Conservation (phyloP, 139 green algal genomes). For the Nannochloris sp. region DNA sequence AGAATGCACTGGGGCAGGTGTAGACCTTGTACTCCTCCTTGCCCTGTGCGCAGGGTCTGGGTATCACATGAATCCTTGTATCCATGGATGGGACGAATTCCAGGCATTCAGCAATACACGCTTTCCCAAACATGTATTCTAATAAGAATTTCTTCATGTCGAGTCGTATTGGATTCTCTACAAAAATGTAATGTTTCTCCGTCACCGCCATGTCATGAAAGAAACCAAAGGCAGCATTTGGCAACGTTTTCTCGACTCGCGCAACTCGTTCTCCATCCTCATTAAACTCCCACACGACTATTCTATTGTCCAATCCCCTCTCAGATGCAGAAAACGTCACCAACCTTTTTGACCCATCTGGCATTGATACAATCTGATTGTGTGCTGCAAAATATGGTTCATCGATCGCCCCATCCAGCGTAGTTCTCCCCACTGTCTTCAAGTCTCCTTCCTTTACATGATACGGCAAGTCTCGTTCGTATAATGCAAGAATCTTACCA, state of each 20-base stretch:
- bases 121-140: constrained; percentile 31
- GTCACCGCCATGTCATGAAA: constrained; percentile 43
- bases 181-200: constrained; percentile 41
- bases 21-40: background rate
- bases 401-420: constrained; percentile 9
- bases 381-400: constrained; percentile 28
- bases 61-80: constrained; percentile 34
- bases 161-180: constrained; percentile 39
- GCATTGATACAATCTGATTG: constrained; percentile 13
- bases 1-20: constrained; percentile 14
- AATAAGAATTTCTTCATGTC: constrained; percentile 33
- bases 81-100: constrained; percentile 10
- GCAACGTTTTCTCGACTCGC: constrained; percentile 13
- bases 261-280: constrained; percentile 10
- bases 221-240: constrained; percentile 37
- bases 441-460: constrained; percentile 25
- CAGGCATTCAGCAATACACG: constrained; percentile 46
- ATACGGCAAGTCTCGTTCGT: constrained; percentile 39
- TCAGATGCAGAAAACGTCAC: constrained; percentile 29
- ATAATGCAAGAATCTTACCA: constrained; percentile 28
- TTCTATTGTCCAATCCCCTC: background rate
- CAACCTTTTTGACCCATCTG: constrained; percentile 26
- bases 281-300: constrained; percentile 33
- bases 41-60: constrained; percentile 13
- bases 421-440: constrained; percentile 20